Evolutionary conservation across 108 stramenopile genomes (phyloP).

Genomic region (Skeletonema grethae): DNA sequence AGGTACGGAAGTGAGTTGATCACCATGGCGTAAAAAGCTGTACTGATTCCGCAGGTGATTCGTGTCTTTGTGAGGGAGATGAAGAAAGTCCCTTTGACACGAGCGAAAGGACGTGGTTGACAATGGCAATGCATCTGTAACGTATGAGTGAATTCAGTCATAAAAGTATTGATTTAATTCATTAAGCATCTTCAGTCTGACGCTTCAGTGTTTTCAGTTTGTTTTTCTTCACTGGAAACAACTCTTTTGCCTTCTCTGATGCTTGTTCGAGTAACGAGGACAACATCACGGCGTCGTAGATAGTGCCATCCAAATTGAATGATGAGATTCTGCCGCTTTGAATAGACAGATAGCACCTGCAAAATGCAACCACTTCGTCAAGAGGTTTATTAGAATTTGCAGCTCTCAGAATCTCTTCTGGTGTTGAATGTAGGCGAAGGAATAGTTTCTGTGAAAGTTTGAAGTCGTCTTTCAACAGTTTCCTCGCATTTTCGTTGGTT

Average conservation of each 20-base stretch:
- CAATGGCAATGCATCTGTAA: no score
- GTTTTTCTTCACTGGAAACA: slow-evolving; percentile 19
- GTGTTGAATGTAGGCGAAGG: slow-evolving; percentile 65
- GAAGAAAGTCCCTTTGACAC: no score
- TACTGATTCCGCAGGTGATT: no score
- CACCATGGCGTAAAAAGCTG: no score
- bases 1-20: no score
- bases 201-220: slow-evolving; percentile 3
- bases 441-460: slow-evolving; percentile 66
- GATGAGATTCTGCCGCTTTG: slow-evolving; percentile 42
- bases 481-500: slow-evolving; percentile 29
- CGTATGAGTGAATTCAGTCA: no score
- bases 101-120: background rate
- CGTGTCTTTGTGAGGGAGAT: no score
- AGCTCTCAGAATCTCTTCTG: slow-evolving; percentile 54
- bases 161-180: background rate
- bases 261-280: slow-evolving; percentile 39
- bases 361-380: slow-evolving; percentile 64
- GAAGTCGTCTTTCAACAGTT: slow-evolving; percentile 39
- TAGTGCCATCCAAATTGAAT: slow-evolving; percentile 26
- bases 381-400: slow-evolving; percentile 35
- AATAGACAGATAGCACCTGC: slow-evolving; percentile 57
- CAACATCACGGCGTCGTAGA: slow-evolving; percentile 29
- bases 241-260: slow-evolving; percentile 26
- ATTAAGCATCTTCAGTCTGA: background rate